Base-by-base conservation (phyloP, 2,329 filamentous ascomycete genomes). In the Raffaelea arxii region DNA sequence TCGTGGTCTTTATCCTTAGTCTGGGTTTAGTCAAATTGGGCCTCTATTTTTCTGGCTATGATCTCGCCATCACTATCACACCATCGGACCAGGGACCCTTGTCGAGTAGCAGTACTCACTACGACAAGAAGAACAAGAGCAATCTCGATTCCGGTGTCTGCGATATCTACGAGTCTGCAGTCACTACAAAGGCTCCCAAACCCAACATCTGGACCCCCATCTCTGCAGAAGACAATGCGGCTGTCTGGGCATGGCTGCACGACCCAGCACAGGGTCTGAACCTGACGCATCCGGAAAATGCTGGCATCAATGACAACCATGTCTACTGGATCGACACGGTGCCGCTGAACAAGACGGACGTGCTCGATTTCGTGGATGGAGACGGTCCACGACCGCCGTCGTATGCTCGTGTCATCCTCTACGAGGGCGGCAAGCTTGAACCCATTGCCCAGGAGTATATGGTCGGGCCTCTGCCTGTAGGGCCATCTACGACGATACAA, bases 401-500 rank as follows among this genome's bases (percentile, higher is more conserved):
- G 14, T 74, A 68, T 56, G 71, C 71, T 24, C 60, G 69, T 21
- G 69, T 63, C 2, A 65, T 72, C 44, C 63, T 74, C 36, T 68
- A 69, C 37, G 62, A 70, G 47, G 65, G 67, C 11, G 67, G 65
- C 0, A 67, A 65, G 40, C 51, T 54, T 4, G 60, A 65, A 12
- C 69, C 70, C 2, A 62, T 67, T 24, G 67, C 65, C 5, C 65
- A 71, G 47, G 69, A 74, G 51, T 72, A 68, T 51, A 69, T 70
- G 61, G 63, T 74, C 24, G 70, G 71, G 0, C 71, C 72, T 2
- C 60, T 75, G 4, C 72, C 71, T 2, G 59, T 72, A 4, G 58
- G 56, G 7, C 44, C 53, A 19, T 51, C 61, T 18, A 70, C 68
- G 5, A 63, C 52, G 16, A 56, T 68, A 23, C 52, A 63, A 44